These are phyloP conservation scores for Aurantiochytrium sp. DNA, from an alignment of 108 stramenopile genomes.

Conservation along the genomic window DNA sequence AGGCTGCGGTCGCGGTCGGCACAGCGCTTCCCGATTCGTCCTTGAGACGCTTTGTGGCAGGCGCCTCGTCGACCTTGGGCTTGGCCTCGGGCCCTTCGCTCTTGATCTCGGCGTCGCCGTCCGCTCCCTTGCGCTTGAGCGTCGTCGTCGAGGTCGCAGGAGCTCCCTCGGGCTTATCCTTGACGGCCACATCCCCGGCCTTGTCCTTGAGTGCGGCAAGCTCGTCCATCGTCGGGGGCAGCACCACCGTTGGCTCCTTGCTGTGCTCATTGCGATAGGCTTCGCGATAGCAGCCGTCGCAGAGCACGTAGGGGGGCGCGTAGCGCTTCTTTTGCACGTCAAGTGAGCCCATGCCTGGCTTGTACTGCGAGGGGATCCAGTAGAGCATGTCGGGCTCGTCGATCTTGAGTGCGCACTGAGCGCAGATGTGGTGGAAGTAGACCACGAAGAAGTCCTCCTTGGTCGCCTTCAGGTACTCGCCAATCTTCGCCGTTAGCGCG, in stretches of 20 bases:
- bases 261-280: background rate
- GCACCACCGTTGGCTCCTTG: background rate
- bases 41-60: too few species aligned
- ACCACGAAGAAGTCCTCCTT: conserved; percentile 75
- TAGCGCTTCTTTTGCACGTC: background rate
- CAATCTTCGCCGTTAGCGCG: conserved; percentile 65
- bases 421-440: conserved; percentile 50
- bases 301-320: background rate
- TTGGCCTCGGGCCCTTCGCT: background rate
- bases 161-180: background rate
- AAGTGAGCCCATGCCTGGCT: background rate
- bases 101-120: background rate
- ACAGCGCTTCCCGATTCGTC: too few species aligned
- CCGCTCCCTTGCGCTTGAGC: background rate
- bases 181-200: too few species aligned
- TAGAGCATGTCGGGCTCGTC: background rate
- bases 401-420: background rate
- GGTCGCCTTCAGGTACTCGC: conserved; percentile 63
- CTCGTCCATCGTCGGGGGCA: background rate
- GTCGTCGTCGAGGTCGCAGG: background rate
- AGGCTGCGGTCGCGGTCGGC: too few species aligned
- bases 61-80: too few species aligned
- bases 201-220: background rate
- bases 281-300: background rate
- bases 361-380: background rate